Evolutionary conservation across 352 stramenopile species (phyloP).

Genomic region (Phytophthora tubulina): DNA sequence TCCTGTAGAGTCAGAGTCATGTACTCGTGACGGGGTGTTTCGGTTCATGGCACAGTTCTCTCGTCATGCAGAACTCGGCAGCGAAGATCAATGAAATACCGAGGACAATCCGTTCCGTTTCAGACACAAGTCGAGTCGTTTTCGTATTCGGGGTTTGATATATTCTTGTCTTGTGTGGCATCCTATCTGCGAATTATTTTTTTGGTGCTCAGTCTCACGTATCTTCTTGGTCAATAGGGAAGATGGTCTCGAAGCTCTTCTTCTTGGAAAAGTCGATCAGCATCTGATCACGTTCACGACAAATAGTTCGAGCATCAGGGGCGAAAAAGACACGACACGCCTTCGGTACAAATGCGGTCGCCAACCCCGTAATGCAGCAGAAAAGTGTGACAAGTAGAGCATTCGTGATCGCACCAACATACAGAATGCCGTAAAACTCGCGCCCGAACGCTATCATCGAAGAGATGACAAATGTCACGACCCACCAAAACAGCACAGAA

Average conservation of each 20-base stretch:
- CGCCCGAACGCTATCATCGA: constrained; percentile 62
- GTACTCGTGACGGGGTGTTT: constrained; percentile 14
- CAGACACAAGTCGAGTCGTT: not conserved
- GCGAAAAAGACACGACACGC: constrained; percentile 48
- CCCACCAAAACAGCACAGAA: constrained; percentile 63
- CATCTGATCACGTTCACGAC: constrained; percentile 57
- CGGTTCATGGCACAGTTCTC: constrained; percentile 25
- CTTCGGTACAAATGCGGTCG: constrained; percentile 43
- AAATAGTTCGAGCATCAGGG: constrained; percentile 58
- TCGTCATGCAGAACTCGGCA: constrained; percentile 9
- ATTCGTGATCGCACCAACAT: constrained; percentile 52
- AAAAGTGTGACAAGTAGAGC: constrained; percentile 48
- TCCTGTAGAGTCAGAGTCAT: constrained; percentile 9
- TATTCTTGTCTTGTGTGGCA: not conserved
- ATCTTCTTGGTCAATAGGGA: constrained; percentile 49
- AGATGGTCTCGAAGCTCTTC: constrained; percentile 48
- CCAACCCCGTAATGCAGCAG: constrained; percentile 43
- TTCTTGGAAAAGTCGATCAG: constrained; percentile 27
- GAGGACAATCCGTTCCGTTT: constrained; percentile 26
- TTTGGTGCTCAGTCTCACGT: not conserved
- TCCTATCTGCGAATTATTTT: not conserved
- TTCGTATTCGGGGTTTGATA: not conserved
- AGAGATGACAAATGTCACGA: constrained; percentile 57
- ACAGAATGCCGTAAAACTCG: constrained; percentile 71
- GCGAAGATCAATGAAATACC: not conserved